Conservation (phyloP, 352 stramenopile species). For the Thalassiosira livingstoniorum region DNA sequence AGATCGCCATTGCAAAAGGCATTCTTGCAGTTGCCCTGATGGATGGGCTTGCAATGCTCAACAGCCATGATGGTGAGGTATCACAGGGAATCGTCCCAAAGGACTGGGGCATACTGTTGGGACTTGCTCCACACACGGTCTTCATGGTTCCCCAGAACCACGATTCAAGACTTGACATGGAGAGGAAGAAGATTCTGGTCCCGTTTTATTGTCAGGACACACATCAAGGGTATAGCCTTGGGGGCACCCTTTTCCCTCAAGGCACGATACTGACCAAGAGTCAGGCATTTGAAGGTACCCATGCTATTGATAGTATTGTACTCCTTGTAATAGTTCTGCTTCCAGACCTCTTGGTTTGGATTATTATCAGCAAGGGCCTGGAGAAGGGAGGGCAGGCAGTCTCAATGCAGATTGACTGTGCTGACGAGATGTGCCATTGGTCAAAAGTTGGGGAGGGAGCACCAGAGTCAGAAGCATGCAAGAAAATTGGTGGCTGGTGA, state of each 20-base stretch:
- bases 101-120: constrained; percentile 41
- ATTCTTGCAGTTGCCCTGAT: constrained; percentile 66
- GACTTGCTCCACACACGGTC: constrained; percentile 19
- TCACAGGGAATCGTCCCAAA: constrained; percentile 32
- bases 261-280: constrained; percentile 15
- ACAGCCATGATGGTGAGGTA: constrained; percentile 36
- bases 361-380: constrained; percentile 13
- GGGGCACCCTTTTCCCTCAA: constrained; percentile 6
- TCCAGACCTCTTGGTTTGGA: constrained; percentile 24
- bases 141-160: constrained; percentile 58
- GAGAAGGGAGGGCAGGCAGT: constrained; percentile 7
- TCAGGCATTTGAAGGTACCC: constrained; percentile 29
- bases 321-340: constrained; percentile 14
- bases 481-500: constrained; percentile 25
- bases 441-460: too few species aligned
- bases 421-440: constrained; percentile 11
- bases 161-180: constrained; percentile 57
- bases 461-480: constrained; percentile 1
- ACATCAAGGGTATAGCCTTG: constrained; percentile 47
- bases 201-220: constrained; percentile 49
- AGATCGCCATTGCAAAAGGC: constrained; percentile 37
- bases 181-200: constrained; percentile 45
- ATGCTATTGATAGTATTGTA: constrained; percentile 7
- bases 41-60: constrained; percentile 17
- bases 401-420: background rate